These are phyloP conservation scores for Dianthus caryophyllus DNA, from an alignment of 148 eudicot species.

Conservation along the genomic window DNA sequence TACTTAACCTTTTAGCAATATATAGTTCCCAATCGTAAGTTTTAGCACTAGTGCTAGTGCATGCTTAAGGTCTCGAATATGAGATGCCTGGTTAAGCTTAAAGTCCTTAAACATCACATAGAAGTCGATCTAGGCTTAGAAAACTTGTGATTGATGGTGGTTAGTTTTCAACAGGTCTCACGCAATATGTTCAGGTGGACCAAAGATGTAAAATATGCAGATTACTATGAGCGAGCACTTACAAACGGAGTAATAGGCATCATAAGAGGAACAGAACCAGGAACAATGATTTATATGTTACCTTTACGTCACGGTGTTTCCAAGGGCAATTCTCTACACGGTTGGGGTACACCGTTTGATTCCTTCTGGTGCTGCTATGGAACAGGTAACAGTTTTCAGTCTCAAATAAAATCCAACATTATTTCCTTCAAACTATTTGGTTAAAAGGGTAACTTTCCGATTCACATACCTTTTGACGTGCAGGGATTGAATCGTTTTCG, in stretches of 20 bases:
- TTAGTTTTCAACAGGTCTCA: constrained; percentile 47
- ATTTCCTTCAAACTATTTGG: not conserved
- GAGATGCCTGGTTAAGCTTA: too few species aligned
- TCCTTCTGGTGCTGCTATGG: constrained; percentile 97
- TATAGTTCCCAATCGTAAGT: not conserved
- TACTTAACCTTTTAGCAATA: too few species aligned
- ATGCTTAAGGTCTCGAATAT: too few species aligned
- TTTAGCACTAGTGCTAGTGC: too few species aligned
- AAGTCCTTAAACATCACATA: too few species aligned
- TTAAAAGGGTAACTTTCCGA: not conserved
- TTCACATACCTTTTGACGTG: not conserved
- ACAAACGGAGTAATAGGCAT: constrained; percentile 83
- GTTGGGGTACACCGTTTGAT: constrained; percentile 73
- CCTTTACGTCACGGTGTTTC: constrained; percentile 73
- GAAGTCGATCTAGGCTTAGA: not conserved
- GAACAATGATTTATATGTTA: constrained; percentile 90
- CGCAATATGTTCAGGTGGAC: constrained; percentile 90
- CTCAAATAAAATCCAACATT: not conserved
- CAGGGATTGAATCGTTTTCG: constrained; percentile 87
- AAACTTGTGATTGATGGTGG: constrained; percentile 4
- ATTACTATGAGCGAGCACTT: constrained; percentile 80
- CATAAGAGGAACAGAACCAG: constrained; percentile 76
- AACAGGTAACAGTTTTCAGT: constrained; percentile 44
- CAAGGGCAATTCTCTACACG: constrained; percentile 48
- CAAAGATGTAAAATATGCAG: constrained; percentile 70